phyloP scores from a whole-genome alignment of 306 rosid species.

The Rosa chinensis region DNA sequence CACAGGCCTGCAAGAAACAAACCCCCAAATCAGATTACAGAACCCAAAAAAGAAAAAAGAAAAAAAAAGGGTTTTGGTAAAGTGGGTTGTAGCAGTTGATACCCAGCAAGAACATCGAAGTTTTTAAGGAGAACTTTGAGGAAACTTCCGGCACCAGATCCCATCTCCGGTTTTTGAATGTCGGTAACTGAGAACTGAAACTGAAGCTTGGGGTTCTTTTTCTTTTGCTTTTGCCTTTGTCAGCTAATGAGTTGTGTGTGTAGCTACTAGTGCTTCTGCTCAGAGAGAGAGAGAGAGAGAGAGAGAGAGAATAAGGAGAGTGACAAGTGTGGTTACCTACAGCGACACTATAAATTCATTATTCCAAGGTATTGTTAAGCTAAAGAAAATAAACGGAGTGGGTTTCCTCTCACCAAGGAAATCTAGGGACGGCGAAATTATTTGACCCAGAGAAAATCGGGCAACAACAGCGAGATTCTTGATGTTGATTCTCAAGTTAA shows the following conservation, averaged over 20 bases:
- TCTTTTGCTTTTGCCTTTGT: background rate
- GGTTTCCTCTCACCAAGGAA: background rate
- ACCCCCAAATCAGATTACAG: conserved; percentile 25
- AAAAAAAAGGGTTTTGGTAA: background rate
- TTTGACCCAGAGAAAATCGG: background rate
- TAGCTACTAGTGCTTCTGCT: background rate
- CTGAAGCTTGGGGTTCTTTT: conserved; percentile 8
- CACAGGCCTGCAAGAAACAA: conserved; percentile 76
- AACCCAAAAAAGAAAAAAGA: background rate
- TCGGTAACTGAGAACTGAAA: background rate
- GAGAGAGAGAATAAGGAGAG: background rate
- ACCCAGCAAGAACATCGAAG: conserved; percentile 97
- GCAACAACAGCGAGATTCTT: background rate
- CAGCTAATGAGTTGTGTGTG: background rate
- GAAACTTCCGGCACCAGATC: conserved; percentile 80
- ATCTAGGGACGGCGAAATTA: background rate
- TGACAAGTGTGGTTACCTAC: background rate
- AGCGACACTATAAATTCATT: background rate
- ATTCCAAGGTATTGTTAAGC: too few species aligned
- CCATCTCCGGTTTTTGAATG: conserved; percentile 52
- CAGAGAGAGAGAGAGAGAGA: conserved; percentile 2
- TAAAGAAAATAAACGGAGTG: too few species aligned
- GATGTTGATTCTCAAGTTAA: background rate
- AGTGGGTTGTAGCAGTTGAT: conserved; percentile 5
- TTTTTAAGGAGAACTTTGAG: conserved; percentile 71